These are phyloP conservation scores for Tetrapyrgos nigripes DNA, from an alignment of 1,284 basidiomycete species.

Conservation along the genomic window DNA sequence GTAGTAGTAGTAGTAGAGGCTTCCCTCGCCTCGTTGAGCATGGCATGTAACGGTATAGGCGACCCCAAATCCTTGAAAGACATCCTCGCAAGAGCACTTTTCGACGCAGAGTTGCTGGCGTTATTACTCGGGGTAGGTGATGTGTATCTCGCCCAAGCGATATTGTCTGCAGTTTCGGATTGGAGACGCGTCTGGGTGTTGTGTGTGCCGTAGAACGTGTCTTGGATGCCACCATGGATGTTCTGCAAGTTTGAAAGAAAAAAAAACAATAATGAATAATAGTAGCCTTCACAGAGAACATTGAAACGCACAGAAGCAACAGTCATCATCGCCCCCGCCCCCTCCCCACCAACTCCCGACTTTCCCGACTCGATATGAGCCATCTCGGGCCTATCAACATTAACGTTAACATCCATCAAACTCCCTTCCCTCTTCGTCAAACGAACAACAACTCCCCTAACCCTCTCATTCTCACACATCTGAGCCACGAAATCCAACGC, in stretches of 20 bases:
- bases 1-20: not conserved
- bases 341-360: not conserved
- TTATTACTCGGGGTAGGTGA: conserved; percentile 32
- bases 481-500: conserved; percentile 87
- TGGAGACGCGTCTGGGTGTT: conserved; percentile 65
- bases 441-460: conserved; percentile 78
- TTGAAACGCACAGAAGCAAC: conserved; percentile 9
- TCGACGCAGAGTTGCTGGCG: conserved; percentile 28
- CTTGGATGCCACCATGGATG: conserved; percentile 58
- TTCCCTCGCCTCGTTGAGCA: conserved; percentile 36
- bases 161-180: conserved; percentile 75
- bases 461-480: conserved; percentile 69
- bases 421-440: conserved; percentile 50
- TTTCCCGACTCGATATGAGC: conserved; percentile 4
- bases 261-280: too few relatives aligned
- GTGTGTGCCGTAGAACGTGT: conserved; percentile 68
- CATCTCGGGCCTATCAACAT: too few relatives aligned
- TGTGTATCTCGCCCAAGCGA: conserved; percentile 63
- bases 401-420: not conserved
- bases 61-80: conserved; percentile 60
- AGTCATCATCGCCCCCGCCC: conserved; percentile 5
- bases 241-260: too few relatives aligned
- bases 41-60: conserved; percentile 59
- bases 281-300: conserved; percentile 1
- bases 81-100: conserved; percentile 54